These are phyloP conservation scores for Lactarius vividus DNA, from an alignment of 768 basidiomycete genomes.

Conservation along the genomic window DNA sequence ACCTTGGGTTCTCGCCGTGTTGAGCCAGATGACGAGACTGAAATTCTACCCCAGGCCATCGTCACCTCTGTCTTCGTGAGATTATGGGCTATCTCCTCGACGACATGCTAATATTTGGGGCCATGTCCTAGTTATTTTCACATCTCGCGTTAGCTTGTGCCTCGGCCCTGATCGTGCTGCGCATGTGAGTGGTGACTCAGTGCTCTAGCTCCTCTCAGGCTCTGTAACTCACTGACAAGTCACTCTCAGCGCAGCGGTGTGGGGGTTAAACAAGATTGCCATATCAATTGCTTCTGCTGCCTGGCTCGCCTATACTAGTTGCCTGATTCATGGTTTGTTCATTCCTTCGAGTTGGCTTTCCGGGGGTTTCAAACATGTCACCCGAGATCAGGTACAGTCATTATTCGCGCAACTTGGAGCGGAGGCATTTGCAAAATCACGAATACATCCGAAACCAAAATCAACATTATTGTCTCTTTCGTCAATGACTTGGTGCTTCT, in stretches of 20 bases:
- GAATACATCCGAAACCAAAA: background rate
- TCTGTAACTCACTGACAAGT: background rate
- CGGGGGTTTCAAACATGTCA: background rate
- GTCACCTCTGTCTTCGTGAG: background rate
- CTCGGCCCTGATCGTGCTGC: constrained; percentile 16
- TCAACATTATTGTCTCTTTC: background rate
- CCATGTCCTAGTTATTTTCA: background rate
- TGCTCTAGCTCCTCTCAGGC: background rate
- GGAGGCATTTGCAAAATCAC: background rate
- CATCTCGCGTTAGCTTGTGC: constrained; percentile 6
- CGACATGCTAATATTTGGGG: background rate
- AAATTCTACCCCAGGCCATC: background rate
- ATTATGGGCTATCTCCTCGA: too few relatives aligned
- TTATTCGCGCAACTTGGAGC: background rate
- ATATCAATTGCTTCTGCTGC: background rate
- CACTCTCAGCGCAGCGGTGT: constrained; percentile 9
- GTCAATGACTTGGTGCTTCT: constrained; percentile 2
- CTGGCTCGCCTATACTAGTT: background rate
- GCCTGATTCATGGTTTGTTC: background rate
- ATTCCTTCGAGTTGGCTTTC: background rate
- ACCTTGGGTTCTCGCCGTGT: background rate
- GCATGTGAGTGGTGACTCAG: constrained; percentile 14
- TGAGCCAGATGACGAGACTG: background rate
- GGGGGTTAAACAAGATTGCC: constrained; percentile 1
- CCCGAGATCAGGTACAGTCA: background rate